Percentiles rank a stretch among this genome's conserved stretches.
These are phyloP conservation scores for Theileria parva DNA, from an alignment of 169 alveolate genomes.

Conservation along the genomic window DNA sequence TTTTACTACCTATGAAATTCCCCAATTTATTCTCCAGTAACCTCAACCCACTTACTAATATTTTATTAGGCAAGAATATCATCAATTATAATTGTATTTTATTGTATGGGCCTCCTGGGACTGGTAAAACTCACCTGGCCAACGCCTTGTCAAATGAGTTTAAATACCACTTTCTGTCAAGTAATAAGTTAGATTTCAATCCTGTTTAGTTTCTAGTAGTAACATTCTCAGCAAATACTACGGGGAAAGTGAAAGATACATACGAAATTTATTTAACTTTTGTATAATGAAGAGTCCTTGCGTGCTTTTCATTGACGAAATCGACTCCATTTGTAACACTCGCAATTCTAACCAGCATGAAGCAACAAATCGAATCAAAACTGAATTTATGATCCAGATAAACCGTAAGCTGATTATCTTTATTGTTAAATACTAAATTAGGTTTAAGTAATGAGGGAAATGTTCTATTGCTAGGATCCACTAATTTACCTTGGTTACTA, in stretches of 20 bases:
- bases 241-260: constrained; percentile 98
- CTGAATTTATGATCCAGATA: constrained; percentile 99
- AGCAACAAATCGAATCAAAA: constrained; percentile 95
- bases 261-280: constrained; percentile 90
- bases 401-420: constrained; percentile 80
- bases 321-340: constrained; percentile 95
- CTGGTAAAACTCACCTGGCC: constrained; percentile 98
- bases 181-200: background rate
- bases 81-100: constrained; percentile 85
- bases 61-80: constrained; percentile 55
- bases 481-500: constrained; percentile 96
- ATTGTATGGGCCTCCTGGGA: constrained; percentile 93
- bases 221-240: constrained; percentile 97
- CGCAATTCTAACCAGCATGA: constrained; percentile 96
- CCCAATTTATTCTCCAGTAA: constrained; percentile 92
- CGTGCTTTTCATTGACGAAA: constrained; percentile 97
- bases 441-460: constrained; percentile 42
- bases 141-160: constrained; percentile 99
- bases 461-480: constrained; percentile 72
- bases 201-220: constrained; percentile 87
- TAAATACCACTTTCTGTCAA: constrained; percentile 31
- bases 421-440: background rate
- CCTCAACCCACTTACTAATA: background rate
- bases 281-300: constrained; percentile 96
- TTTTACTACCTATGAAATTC: constrained; percentile 90